Conservation (phyloP, 768 basidiomycete species). For the Suillus ampliporus region DNA sequence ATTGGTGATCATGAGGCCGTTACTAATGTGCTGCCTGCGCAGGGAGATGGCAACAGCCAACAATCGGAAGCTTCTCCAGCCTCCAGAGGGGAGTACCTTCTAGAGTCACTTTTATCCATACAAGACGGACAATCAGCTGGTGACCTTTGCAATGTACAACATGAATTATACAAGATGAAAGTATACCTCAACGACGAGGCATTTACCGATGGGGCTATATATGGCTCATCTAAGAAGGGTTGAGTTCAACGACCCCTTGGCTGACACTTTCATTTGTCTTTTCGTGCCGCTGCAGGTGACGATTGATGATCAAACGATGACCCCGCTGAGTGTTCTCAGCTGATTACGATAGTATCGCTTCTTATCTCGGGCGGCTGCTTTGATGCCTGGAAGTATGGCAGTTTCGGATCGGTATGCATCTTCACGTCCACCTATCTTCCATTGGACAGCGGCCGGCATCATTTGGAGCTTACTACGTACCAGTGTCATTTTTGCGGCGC, state of each 20-base stretch:
- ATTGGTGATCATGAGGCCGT: neutral
- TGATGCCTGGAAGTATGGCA: too few relatives aligned
- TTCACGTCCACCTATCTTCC: neutral
- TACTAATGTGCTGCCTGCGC: conserved; percentile 14
- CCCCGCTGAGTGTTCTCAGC: too few relatives aligned
- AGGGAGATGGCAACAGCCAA: conserved; percentile 95
- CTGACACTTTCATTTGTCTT: neutral
- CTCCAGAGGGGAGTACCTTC: conserved; percentile 84
- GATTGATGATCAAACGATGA: too few relatives aligned
- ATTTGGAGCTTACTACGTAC: too few relatives aligned
- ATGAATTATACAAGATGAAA: conserved; percentile 4
- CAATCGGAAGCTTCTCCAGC: conserved; percentile 95
- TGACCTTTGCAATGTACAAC: conserved; percentile 8
- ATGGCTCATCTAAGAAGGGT: neutral
- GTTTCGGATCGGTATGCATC: neutral
- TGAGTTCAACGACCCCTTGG: neutral
- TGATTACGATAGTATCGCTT: neutral
- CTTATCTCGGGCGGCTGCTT: neutral
- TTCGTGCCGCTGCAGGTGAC: too few relatives aligned
- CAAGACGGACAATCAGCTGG: neutral
- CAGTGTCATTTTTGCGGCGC: too few relatives aligned
- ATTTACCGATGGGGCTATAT: neutral
- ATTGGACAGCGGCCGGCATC: too few relatives aligned
- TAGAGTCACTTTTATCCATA: conserved; percentile 29
- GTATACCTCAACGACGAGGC: conserved; percentile 7